These are phyloP conservation scores for Apiospora malaysiana DNA, from an alignment of 2,329 filamentous ascomycete genomes.

Conservation along the genomic window DNA sequence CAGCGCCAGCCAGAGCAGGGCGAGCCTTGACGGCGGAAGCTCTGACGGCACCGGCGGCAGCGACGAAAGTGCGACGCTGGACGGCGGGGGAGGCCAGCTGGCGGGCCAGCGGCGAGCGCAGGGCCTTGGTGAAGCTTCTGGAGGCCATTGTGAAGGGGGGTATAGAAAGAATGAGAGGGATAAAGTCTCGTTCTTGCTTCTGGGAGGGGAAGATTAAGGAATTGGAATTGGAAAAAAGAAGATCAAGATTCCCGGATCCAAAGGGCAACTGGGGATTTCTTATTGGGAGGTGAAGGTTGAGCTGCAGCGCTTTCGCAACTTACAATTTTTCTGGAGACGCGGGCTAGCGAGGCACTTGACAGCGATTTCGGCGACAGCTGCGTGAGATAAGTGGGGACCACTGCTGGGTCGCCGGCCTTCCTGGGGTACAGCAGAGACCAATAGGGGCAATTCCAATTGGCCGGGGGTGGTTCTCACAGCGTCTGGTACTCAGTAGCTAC, in stretches of 20 bases:
- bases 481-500: too few species aligned
- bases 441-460: constrained; percentile 15
- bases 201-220: constrained; percentile 28
- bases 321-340: constrained; percentile 16
- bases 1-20: constrained; percentile 52
- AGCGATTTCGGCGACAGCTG: constrained; percentile 17
- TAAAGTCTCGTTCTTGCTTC: constrained; percentile 28
- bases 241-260: background rate
- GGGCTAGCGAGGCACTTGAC: constrained; percentile 12
- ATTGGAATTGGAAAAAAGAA: constrained; percentile 26
- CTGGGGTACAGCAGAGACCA: constrained; percentile 7
- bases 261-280: background rate
- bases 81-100: constrained; percentile 66
- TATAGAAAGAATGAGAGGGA: constrained; percentile 34
- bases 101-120: constrained; percentile 67
- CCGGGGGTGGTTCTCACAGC: background rate
- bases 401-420: background rate
- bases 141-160: constrained; percentile 72
- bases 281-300: constrained; percentile 5
- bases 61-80: constrained; percentile 68
- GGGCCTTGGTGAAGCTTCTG: constrained; percentile 72
- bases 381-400: background rate
- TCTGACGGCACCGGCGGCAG: constrained; percentile 62
- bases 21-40: constrained; percentile 54
- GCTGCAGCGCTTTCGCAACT: constrained; percentile 22